Evolutionary conservation across 345 rosid genomes (phyloP).

Genomic region (Citrus australasica): DNA sequence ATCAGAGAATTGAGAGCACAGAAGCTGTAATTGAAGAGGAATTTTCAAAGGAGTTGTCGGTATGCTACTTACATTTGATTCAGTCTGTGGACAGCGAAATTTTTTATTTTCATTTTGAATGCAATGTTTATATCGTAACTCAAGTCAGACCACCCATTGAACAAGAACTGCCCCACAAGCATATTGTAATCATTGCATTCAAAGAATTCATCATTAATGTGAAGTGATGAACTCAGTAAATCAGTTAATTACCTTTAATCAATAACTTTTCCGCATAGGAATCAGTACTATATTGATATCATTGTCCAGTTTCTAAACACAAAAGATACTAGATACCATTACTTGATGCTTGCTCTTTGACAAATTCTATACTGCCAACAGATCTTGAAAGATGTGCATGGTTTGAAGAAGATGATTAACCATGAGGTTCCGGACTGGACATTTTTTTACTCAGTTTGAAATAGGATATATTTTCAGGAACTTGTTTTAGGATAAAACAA

Average conservation of each 20-base stretch:
- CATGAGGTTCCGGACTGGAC: not conserved
- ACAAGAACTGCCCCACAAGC: not conserved
- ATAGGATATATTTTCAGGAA: not conserved
- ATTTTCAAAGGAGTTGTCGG: too few species aligned
- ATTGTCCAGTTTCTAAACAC: not conserved
- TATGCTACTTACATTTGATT: too few species aligned
- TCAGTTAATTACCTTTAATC: not conserved
- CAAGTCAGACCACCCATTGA: not conserved
- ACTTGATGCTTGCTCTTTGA: not conserved
- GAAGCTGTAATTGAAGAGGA: too few species aligned
- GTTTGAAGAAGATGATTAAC: not conserved
- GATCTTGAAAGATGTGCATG: not conserved
- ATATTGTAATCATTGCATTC: not conserved
- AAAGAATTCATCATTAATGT: not conserved
- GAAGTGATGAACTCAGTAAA: not conserved
- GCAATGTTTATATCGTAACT: too few species aligned
- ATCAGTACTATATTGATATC: not conserved
- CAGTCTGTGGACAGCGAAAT: too few species aligned
- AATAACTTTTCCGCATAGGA: not conserved
- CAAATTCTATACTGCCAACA: not conserved
- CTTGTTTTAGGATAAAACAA: not conserved
- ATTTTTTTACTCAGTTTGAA: not conserved
- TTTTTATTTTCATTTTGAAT: too few species aligned
- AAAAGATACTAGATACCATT: not conserved
- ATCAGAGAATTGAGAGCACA: too few species aligned